A percentile compares a stretch with the other conserved stretches of the same genome.
Evolutionary conservation across 2,329 filamentous ascomycete genomes (phyloP).

Genomic region (Shiraia sp.): DNA sequence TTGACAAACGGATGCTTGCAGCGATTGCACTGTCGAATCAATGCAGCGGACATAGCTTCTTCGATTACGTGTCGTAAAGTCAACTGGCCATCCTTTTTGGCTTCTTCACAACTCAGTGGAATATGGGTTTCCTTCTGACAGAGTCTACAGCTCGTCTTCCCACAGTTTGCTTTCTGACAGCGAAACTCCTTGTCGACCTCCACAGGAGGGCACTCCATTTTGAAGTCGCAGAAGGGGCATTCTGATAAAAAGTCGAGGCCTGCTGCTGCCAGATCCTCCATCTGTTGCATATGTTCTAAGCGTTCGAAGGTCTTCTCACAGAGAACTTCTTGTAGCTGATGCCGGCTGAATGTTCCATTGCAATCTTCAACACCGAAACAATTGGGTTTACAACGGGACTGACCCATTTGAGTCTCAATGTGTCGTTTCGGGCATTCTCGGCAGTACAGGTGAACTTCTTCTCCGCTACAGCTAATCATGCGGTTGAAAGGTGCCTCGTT

Average conservation of each 20-base stretch:
- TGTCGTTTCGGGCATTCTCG: slow-evolving; percentile 65
- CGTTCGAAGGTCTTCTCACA: slow-evolving; percentile 62
- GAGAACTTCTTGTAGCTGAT: slow-evolving; percentile 62
- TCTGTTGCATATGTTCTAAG: slow-evolving; percentile 72
- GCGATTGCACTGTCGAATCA: slow-evolving; percentile 75
- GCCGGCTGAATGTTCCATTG: slow-evolving; percentile 60
- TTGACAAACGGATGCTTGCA: slow-evolving; percentile 80
- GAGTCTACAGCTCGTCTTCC: slow-evolving; percentile 55
- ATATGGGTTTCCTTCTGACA: slow-evolving; percentile 73
- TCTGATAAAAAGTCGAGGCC: slow-evolving; percentile 71
- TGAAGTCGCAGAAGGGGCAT: slow-evolving; percentile 83
- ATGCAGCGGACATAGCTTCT: slow-evolving; percentile 79
- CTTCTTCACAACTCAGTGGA: slow-evolving; percentile 71
- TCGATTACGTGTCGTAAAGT: slow-evolving; percentile 70
- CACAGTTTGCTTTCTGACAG: slow-evolving; percentile 70
- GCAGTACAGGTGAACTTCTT: slow-evolving; percentile 69
- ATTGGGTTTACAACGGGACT: slow-evolving; percentile 66
- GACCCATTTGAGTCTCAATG: slow-evolving; percentile 70
- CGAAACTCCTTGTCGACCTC: slow-evolving; percentile 73
- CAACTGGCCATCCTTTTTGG: slow-evolving; percentile 61
- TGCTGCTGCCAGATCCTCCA: slow-evolving; percentile 69
- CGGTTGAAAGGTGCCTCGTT: slow-evolving; percentile 67
- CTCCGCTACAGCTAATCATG: slow-evolving; percentile 68
- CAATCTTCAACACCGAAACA: slow-evolving; percentile 71
- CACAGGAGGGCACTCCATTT: slow-evolving; percentile 70